phyloP scores from a whole-genome alignment of 148 eudicot genomes.

The Dysphania ambrosioides region DNA sequence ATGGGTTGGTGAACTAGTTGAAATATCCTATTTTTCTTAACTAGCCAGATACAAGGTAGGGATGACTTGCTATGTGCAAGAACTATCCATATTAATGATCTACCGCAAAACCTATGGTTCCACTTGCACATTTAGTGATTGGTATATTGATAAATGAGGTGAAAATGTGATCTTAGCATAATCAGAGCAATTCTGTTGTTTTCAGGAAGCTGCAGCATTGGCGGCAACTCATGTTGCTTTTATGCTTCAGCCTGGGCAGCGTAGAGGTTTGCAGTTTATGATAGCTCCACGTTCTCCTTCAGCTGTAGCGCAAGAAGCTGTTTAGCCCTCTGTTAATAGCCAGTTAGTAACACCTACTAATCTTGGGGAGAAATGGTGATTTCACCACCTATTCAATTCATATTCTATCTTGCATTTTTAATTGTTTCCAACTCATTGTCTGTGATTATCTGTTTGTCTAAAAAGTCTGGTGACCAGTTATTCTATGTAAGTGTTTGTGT shows the following conservation, averaged over 20 bases:
- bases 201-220: constrained; percentile 82
- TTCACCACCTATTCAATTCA: neutral
- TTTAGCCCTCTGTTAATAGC: constrained; percentile 6
- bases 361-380: no score
- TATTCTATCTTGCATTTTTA: neutral
- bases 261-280: constrained; percentile 64
- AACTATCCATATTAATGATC: neutral
- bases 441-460: constrained; percentile 5
- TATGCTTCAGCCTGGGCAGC: constrained; percentile 72
- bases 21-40: neutral
- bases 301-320: constrained; percentile 32
- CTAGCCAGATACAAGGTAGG: no score
- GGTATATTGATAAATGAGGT: neutral
- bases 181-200: neutral
- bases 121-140: neutral
- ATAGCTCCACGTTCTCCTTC: constrained; percentile 52
- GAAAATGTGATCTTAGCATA: neutral
- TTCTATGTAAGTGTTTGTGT: constrained; percentile 8
- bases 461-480: neutral
- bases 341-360: neutral
- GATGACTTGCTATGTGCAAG: neutral
- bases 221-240: constrained; percentile 87
- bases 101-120: no score
- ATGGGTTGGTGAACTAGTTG: neutral
- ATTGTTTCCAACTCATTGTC: no score